Base-by-base conservation (phyloP, 352 stramenopile species). In the Pythium monospermum region DNA sequence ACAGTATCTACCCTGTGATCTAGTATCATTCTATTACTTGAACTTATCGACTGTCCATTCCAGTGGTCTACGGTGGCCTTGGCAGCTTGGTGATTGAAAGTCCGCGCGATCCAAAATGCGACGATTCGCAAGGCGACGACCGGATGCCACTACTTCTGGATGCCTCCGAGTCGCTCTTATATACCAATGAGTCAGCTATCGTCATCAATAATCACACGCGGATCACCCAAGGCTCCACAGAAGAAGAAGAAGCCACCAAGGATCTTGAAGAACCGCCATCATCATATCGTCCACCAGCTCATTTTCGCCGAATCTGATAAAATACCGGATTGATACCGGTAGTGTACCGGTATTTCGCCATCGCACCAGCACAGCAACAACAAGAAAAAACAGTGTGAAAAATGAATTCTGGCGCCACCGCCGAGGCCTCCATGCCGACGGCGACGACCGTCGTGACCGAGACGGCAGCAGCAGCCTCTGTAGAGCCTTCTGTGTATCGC, bases 401-500 rank as follows among this genome's bases (percentile, higher is more conserved):
- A 13, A 44, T 30, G 6, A 46, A 28, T 4, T 42, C 28, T 21
- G n/a, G n/a, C n/a, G n/a, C 19, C 46, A 10, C 22, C 59, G 13
- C 21, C 83, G 78, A 79, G 56, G 35, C 42, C 38, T 60, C 39
- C 15, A 35, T 42, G 31, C 32, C 50, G 18, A 47, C 69, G 7
- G 41, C 56, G 57, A 77, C 75, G 31, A 50, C 49, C 27, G 62
- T 64, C 22, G 51, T 48, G 35, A 55, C 72, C 10, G 25, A 57
- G 19, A 27, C 53, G 3, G 33, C 50, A 11, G 10, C 61, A 25
- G 47, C 49, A 8, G 43, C 49, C 0, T 37, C 42, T 15, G 53
- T 22, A 1, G 59, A 68, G 37, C 46, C 65, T 12, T 64, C 61
- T 26, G 65, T 87, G 40, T 92, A 92, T 57, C 70, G 61, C 37